Conservation (phyloP, 2,329 filamentous ascomycete species). For the Arthrobotrys musiformis region DNA sequence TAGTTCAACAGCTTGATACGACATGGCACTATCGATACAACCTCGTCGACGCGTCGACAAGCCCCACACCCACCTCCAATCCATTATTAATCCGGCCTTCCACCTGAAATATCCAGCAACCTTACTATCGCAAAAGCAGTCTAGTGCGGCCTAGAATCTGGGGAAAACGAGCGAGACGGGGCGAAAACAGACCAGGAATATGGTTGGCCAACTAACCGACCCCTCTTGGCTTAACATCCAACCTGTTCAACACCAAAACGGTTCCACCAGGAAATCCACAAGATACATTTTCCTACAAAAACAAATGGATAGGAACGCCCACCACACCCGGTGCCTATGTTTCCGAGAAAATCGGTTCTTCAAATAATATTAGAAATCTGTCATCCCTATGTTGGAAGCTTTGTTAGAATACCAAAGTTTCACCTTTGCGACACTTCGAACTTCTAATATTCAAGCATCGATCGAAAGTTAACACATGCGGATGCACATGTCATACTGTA, state of each 20-base stretch:
- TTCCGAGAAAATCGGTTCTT: not conserved
- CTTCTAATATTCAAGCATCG: not conserved
- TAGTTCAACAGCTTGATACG: not conserved
- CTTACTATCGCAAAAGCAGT: slow-evolving; percentile 18
- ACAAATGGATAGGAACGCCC: slow-evolving; percentile 5
- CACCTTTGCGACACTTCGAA: not conserved
- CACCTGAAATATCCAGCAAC: slow-evolving; percentile 31
- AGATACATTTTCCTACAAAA: slow-evolving; percentile 11
- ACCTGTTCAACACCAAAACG: slow-evolving; percentile 47
- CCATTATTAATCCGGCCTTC: slow-evolving; percentile 43
- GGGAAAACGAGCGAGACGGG: slow-evolving; percentile 32
- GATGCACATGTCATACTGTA: slow-evolving; percentile 8
- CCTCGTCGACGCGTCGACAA: slow-evolving; percentile 5
- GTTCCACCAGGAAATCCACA: slow-evolving; percentile 19
- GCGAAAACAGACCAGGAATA: slow-evolving; percentile 21
- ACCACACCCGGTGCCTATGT: slow-evolving; percentile 20
- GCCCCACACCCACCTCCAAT: slow-evolving; percentile 6
- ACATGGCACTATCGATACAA: not conserved
- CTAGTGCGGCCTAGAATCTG: slow-evolving; percentile 34
- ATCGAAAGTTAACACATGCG: too few species aligned
- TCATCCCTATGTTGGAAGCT: not conserved
- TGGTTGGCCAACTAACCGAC: slow-evolving; percentile 51
- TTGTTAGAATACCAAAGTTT: slow-evolving; percentile 16
- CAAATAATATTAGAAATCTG: not conserved
- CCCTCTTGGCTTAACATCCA: slow-evolving; percentile 45